Base-by-base conservation (phyloP, 352 stramenopile genomes). In the Phytophthora ohioensis region DNA sequence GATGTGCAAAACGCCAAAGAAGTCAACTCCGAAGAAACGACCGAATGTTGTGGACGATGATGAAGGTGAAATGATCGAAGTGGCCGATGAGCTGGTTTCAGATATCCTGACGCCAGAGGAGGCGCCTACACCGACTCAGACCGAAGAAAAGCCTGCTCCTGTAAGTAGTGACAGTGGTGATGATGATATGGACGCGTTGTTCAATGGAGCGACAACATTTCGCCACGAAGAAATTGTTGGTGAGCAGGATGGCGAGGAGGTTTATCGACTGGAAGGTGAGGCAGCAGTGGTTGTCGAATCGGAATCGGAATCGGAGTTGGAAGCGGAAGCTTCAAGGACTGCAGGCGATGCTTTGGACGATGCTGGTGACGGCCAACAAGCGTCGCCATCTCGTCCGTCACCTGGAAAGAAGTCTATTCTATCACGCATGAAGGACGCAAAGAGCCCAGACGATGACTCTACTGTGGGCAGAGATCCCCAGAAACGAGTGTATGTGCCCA, bases 1-100 rank as follows among this genome's bases (percentile, higher is more conserved):
- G 41, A 64, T 75, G 56, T 69, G 73, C 57, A 71, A 78, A 57
- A 8, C 51, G 15, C 4, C 61, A 27, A 63, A 77, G 64, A 79
- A 66, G 30, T 69, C 46, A 43, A 69, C 43, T 61, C 67, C 13
- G 52, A 83, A 72, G 75, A 88, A 65, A 77, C 80, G 64, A 74
- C 69, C 39, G 68, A 59, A 79, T 49, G 73, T 76, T 52, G 71
- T 75, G 21, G 58, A 71, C 35, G 64, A 72, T 59, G 71, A 77
- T 46, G 73, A 80, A 58, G 63, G 64, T 21, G 73, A 80, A 68
- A 80, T 80, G 63, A 80, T 80, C 35, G 73, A 77, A 65, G 64
- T 77, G 9, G 73, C 73, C 13, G 63, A 67, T 27, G 73, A 80
- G 35, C n/a, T 91, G 65, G 74, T 83, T 11, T 71, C 73, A 0